Percentiles rank a stretch among this genome's conserved stretches.
These are phyloP conservation scores for Venustampulla echinocandica DNA, from an alignment of 495 filamentous ascomycete species.

Conservation along the genomic window DNA sequence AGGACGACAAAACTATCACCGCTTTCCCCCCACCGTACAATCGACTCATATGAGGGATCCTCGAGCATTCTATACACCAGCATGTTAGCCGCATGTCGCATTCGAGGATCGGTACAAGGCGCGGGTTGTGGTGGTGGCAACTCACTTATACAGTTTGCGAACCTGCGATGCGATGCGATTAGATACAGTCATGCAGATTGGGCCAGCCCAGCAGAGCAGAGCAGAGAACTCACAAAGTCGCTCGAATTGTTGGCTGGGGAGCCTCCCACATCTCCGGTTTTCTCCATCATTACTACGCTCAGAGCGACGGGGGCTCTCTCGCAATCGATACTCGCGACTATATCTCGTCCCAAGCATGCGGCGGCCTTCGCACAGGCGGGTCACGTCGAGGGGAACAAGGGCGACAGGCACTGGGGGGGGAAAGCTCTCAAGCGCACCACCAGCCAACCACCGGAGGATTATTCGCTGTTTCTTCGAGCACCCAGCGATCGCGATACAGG, in stretches of 20 bases:
- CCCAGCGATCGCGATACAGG: too few species aligned
- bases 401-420: too few species aligned
- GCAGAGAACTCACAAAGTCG: conserved; percentile 25
- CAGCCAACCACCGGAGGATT: too few species aligned
- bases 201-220: too few species aligned
- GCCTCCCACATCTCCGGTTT: conserved; percentile 20
- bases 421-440: not conserved
- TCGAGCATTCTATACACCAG: conserved; percentile 78
- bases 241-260: conserved; percentile 24
- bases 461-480: too few species aligned
- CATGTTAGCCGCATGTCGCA: conserved; percentile 20
- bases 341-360: too few species aligned
- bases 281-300: conserved; percentile 14
- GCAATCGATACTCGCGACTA: too few species aligned
- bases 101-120: too few species aligned
- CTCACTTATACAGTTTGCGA: conserved; percentile 96
- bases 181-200: not conserved
- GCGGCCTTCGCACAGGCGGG: not conserved
- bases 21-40: conserved; percentile 91
- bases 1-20: conserved; percentile 96
- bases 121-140: too few species aligned
- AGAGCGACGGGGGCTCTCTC: not conserved
- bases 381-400: too few species aligned
- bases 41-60: conserved; percentile 82
- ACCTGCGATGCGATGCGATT: conserved; percentile 47